Percentiles rank a stretch among this genome's conserved stretches.
Evolutionary conservation across 768 basidiomycete genomes (phyloP).

Genomic region (Rhizopogon sp.): DNA sequence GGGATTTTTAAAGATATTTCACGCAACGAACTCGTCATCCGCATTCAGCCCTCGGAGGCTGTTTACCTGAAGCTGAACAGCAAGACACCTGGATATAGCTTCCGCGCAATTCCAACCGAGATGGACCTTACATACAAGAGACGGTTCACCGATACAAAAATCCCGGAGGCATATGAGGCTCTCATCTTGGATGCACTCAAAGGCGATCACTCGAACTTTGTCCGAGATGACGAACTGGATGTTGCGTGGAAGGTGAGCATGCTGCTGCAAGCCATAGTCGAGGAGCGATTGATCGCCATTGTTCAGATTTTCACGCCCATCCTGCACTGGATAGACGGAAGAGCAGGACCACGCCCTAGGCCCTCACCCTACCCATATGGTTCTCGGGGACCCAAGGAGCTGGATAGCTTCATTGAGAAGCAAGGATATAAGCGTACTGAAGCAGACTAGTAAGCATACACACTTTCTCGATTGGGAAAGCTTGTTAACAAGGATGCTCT

Average conservation of each 20-base stretch:
- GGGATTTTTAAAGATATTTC: slow-evolving; percentile 97
- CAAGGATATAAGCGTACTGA: slow-evolving; percentile 73
- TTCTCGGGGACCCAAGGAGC: slow-evolving; percentile 85
- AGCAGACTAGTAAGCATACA: slow-evolving; percentile 64
- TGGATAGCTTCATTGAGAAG: slow-evolving; percentile 69
- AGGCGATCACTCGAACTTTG: slow-evolving; percentile 99
- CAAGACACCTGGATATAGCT: slow-evolving; percentile 88
- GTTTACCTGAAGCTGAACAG: slow-evolving; percentile 96
- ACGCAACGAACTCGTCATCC: slow-evolving; percentile 95
- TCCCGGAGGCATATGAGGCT: slow-evolving; percentile 95
- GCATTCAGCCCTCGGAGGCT: slow-evolving; percentile 94
- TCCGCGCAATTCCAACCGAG: slow-evolving; percentile 89
- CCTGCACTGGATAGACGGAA: slow-evolving; percentile 93
- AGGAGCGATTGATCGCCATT: slow-evolving; percentile 1
- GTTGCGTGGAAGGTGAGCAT: slow-evolving; percentile 89
- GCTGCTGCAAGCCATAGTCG: neutral
- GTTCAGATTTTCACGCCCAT: slow-evolving; percentile 88
- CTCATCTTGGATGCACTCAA: slow-evolving; percentile 93
- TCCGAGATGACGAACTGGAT: slow-evolving; percentile 95
- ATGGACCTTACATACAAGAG: slow-evolving; percentile 99
- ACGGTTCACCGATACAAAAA: slow-evolving; percentile 84
- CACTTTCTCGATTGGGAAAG: neutral
- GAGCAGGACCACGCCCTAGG: slow-evolving; percentile 57
- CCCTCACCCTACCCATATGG: slow-evolving; percentile 87
- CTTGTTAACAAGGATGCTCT: neutral